phyloP scores from a whole-genome alignment of 2,329 filamentous ascomycete genomes.

The Aspergillus niger region DNA sequence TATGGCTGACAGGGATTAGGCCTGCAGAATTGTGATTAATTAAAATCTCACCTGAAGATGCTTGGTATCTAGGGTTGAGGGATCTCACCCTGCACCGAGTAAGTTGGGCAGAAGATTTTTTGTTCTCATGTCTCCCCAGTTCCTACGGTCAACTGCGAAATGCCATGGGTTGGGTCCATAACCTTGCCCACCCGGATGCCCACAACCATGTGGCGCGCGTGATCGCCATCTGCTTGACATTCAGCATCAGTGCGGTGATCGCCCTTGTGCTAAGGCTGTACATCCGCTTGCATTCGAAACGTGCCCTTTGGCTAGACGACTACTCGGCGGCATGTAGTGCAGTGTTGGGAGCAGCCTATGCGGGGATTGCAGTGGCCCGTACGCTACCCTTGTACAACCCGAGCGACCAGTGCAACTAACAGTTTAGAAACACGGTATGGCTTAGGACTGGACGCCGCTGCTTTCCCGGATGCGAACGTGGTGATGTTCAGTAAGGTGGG shows the following conservation, averaged over 20 bases:
- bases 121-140: not conserved
- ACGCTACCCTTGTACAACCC: slow-evolving; percentile 10
- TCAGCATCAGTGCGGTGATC: slow-evolving; percentile 24
- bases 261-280: slow-evolving; percentile 29
- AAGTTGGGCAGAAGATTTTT: not conserved
- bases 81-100: not conserved
- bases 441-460: slow-evolving; percentile 19
- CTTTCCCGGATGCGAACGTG: slow-evolving; percentile 28
- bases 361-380: slow-evolving; percentile 24
- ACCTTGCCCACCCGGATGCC: slow-evolving; percentile 27
- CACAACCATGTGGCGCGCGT: slow-evolving; percentile 23
- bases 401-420: not conserved
- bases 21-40: too few relatives aligned
- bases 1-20: not conserved
- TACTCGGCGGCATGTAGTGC: slow-evolving; percentile 28
- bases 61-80: not conserved
- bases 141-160: not conserved
- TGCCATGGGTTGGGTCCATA: slow-evolving; percentile 34
- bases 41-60: not conserved
- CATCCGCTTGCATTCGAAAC: slow-evolving; percentile 24
- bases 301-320: slow-evolving; percentile 29
- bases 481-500: slow-evolving; percentile 31
- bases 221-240: slow-evolving; percentile 26
- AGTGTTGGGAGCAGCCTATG: slow-evolving; percentile 23
- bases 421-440: slow-evolving; percentile 33